Evolutionary conservation across 345 rosid species (phyloP).

Genomic region (Litchi chinensis): DNA sequence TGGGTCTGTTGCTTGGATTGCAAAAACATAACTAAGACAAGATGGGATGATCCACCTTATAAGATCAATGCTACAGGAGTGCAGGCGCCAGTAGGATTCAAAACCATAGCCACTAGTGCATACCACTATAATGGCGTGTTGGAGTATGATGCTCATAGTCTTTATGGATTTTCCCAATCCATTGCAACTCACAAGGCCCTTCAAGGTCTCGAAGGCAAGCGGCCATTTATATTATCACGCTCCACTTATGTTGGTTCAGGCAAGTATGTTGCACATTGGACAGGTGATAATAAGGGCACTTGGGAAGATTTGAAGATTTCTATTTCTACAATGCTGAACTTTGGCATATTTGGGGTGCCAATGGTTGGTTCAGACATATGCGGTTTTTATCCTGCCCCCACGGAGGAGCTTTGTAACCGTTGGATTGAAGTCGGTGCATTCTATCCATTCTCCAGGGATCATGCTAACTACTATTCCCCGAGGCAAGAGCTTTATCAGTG

Average conservation of each 20-base stretch:
- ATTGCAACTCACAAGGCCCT: slow-evolving; percentile 90
- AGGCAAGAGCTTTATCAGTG: slow-evolving; percentile 98
- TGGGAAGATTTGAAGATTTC: slow-evolving; percentile 92
- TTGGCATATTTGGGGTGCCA: slow-evolving; percentile 90
- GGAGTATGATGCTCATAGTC: slow-evolving; percentile 91
- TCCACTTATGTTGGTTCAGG: slow-evolving; percentile 95
- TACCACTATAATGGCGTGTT: slow-evolving; percentile 83
- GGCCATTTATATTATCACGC: slow-evolving; percentile 84
- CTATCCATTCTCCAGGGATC: slow-evolving; percentile 96
- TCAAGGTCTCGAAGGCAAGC: slow-evolving; percentile 71
- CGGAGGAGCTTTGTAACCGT: slow-evolving; percentile 95
- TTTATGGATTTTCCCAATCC: slow-evolving; percentile 88
- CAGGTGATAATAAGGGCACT: slow-evolving; percentile 91
- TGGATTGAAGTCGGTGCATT: slow-evolving; percentile 98
- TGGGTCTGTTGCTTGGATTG: slow-evolving; percentile 97
- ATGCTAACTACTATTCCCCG: slow-evolving; percentile 88
- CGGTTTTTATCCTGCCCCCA: slow-evolving; percentile 89
- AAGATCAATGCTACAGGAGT: slow-evolving; percentile 89
- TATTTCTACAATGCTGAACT: slow-evolving; percentile 84
- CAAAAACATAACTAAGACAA: slow-evolving; percentile 83
- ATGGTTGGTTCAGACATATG: slow-evolving; percentile 99
- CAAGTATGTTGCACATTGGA: slow-evolving; percentile 93
- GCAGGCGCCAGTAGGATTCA: slow-evolving; percentile 73
- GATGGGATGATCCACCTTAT: slow-evolving; percentile 97
- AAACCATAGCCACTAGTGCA: slow-evolving; percentile 97